These are phyloP conservation scores for Tribonema minus DNA, from an alignment of 108 stramenopile species.

Conservation along the genomic window DNA sequence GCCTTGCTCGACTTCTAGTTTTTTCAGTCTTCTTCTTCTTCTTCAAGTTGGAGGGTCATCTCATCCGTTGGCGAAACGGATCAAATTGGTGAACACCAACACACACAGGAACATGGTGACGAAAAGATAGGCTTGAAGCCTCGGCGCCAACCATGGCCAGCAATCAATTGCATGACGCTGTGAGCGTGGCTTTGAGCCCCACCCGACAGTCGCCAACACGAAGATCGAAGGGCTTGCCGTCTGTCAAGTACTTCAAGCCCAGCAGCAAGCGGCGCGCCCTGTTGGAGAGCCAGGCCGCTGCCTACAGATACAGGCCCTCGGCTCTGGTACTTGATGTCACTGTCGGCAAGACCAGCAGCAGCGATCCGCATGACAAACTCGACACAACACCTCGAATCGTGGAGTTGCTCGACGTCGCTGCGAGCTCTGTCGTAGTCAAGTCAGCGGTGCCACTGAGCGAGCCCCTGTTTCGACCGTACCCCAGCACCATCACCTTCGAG, in stretches of 20 bases:
- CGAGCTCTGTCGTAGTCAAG: constrained; percentile 44
- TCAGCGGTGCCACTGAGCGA: constrained; percentile 46
- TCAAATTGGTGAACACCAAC: too few species aligned
- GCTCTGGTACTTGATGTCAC: constrained; percentile 26
- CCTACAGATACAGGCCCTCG: constrained; percentile 10
- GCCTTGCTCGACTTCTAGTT: too few species aligned
- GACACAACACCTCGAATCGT: constrained; percentile 29
- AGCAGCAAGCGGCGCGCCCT: constrained; percentile 19
- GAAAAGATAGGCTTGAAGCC: too few species aligned
- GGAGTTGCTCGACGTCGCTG: constrained; percentile 53
- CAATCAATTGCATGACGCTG: too few species aligned
- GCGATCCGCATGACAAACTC: neutral
- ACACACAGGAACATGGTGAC: too few species aligned
- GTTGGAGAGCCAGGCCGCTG: neutral
- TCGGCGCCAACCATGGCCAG: too few species aligned
- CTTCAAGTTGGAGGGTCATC: too few species aligned
- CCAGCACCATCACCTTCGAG: constrained; percentile 41
- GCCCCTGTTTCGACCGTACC: constrained; percentile 55
- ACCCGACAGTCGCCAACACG: too few species aligned
- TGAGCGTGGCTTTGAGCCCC: too few species aligned
- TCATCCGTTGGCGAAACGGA: too few species aligned
- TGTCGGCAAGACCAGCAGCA: neutral
- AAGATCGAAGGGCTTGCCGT: too few species aligned
- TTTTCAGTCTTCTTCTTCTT: too few species aligned
- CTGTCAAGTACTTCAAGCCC: constrained; percentile 36